Base-by-base conservation (phyloP, 305 asterid genomes). In the Rubia tinctorum region DNA sequence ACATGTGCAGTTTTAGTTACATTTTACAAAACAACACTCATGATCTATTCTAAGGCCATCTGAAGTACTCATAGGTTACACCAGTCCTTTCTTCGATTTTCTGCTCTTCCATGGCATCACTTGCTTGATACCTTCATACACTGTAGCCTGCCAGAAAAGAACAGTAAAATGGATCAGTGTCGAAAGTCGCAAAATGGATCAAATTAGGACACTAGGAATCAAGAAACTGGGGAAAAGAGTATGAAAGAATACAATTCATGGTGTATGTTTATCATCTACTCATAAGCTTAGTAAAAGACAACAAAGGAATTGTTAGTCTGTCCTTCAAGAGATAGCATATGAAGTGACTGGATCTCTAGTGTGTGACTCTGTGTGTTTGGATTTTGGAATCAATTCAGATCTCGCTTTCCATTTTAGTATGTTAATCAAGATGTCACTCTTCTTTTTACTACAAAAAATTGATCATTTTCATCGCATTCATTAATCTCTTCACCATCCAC, bases 91-190 rank as follows among this genome's bases (percentile, higher is more conserved):
- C 79, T 74, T 86, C 8, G 81, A 67, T 75, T 78, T 90, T 67
- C 78, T 74, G 59, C 82, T 81, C 81, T 77, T 88, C 93, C 96
- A 85, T 14, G 86, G 87, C 2, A 86, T 72, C 53, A 76, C 89
- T 49, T 86, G 87, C 86, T 90, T 90, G 37, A 90, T 80, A 8
- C 93, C 90, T 68, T 85, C 78, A 61, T 56, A 86, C 44, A 86
- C 84, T 1, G 84, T 70, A 39, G 82, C 84, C 96, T 90, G 88
- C 5, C 77, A 34, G 12, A 34, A 10, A 34, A 5, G 15, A 1
- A 39, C 0, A n/a, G 44, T 27, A 17, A 20, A 0, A 12, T 40
- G 39, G 18, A 13, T 66, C 51, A 40, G 53, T 40, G 40, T 40
- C 8, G 18, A 7, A 6, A 63, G 43, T 10, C 43, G 39, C 7